Evolutionary conservation across 2,329 filamentous ascomycete species (phyloP).

Genomic region (Penicillium sp.): DNA sequence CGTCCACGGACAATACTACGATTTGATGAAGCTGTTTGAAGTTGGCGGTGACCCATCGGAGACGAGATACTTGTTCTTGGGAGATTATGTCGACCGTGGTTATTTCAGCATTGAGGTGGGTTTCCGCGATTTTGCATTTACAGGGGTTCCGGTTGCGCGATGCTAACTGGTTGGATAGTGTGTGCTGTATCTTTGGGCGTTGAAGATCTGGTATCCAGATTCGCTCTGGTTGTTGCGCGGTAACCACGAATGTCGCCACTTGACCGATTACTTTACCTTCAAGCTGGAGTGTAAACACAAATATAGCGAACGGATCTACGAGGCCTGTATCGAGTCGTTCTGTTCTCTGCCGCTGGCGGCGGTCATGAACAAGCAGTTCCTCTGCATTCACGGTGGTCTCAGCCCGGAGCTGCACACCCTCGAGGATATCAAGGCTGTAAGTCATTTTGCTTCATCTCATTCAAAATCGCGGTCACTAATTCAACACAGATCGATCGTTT

Average conservation of each 20-base stretch:
- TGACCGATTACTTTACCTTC: constrained; percentile 99
- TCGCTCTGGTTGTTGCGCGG: constrained; percentile 95
- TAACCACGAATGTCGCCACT: constrained; percentile 97
- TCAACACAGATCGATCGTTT: constrained; percentile 85
- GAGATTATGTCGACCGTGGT: constrained; percentile 96
- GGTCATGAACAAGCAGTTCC: constrained; percentile 99
- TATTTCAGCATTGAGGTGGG: constrained; percentile 94
- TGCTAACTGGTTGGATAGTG: constrained; percentile 54
- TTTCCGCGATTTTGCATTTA: background rate
- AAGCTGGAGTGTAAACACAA: constrained; percentile 99
- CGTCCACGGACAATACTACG: constrained; percentile 98
- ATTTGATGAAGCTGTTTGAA: constrained; percentile 99
- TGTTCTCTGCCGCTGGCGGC: constrained; percentile 90
- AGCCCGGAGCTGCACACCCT: constrained; percentile 95
- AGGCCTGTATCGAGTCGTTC: constrained; percentile 98
- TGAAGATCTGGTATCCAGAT: constrained; percentile 99
- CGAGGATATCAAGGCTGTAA: constrained; percentile 84
- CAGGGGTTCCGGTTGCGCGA: background rate
- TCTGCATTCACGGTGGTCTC: constrained; percentile 95
- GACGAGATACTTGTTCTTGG: constrained; percentile 93
- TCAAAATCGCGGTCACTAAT: background rate
- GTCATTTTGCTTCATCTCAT: constrained; percentile 33
- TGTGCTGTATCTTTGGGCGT: constrained; percentile 92
- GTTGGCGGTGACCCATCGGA: constrained; percentile 95
- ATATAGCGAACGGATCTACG: constrained; percentile 93